Evolutionary conservation across 225 moss, liverwort and hornwort species (phyloP), one percentile per base, ranked within the genome.

Genomic region (Pseudisothecium myosuroides): DNA sequence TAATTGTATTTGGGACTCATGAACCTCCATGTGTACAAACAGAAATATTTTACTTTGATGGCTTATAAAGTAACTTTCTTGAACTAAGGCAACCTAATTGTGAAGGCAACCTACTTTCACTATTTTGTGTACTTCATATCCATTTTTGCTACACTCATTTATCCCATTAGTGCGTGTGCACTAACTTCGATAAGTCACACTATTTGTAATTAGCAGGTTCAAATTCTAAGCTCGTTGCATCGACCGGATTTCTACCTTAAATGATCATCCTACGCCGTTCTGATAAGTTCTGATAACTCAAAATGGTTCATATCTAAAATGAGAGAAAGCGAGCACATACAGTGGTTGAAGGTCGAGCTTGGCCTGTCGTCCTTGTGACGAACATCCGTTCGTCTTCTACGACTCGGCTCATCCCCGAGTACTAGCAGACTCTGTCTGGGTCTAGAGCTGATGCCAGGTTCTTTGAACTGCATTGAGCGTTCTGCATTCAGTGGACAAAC

Each of bases 331-430:
- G 41, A 27, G 68, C 39, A 92, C 95, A 58, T 94, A 95, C 95
- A 95, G 85, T 95, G 92, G 79, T 95, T 95, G 88, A 95, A 95
- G 20, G 47, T 87, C 47, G 86, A 61, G 52, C 50, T 87, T 37
- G 65, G 78, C 84, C 83, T 88, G 28, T 90, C 86, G 61, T 85
- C 58, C 72, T 84, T 82, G 73, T 60, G 64, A 68, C 82, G 76
- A 75, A 71, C 69, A 67, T 83, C 79, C 14, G 60, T 68, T 74
- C 76, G 87, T 45, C 84, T 87, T 76, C 78, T 77, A 43, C 15
- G 59, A 78, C 89, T 91, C 34, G 92, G 95, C 43, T 95, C 92
- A 88, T 95, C 95, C 43, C 95, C 95, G 76, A 95, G 91, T 50
- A 95, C 92, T 62, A 95, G 92, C 80, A 94, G 12, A 87, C 91